Base-by-base conservation (phyloP, 805 yeast genomes). In the Kazachstania kunashirensis region DNA sequence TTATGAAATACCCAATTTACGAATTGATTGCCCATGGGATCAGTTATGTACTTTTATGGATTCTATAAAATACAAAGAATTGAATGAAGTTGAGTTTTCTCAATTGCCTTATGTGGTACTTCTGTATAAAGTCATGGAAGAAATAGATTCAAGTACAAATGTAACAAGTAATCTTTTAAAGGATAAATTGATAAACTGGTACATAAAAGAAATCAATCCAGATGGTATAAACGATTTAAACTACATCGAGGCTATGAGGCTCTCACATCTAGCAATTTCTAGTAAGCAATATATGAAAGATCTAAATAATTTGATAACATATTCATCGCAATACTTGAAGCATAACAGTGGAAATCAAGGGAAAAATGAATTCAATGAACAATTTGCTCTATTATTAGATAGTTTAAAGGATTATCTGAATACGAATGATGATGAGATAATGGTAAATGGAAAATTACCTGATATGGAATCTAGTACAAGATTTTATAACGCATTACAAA, bases 401-500 rank as follows among this genome's bases (percentile, higher is more conserved):
- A 27, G 45, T 5, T 27, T 49, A 24, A 17, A 26, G 8, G 13
- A 2, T 4, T 46, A 34, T 19, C 8, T 42, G 25, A 16, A 32
- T n/a, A 9, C 15, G 4, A 37, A 33, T 14, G 25, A 29, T 11
- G 23, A 31, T 13, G 11, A 29, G 9, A 25, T 37, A n/a, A 95
- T 95, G 0, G 57, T 84, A 2, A 67, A 79, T 3, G 95, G 94
- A 0, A 69, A 63, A 0, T 52, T 88, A 5, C 95, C 95, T 0
- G 97, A 88, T 54, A 89, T 89, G 96, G 80, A 83, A 15, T 73
- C 95, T 0, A 75, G 77, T 42, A 79, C 95, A 0, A 56, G 59
- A 7, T 65, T 65, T 38, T 89, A 82, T 53, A 64, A 79, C 2
- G 55, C 49, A 7, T 57, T 89, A 25, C 81, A 77, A 52, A 50